Percentiles rank a stretch among this genome's conserved stretches.
Conservation (phyloP, 257 asterid genomes). For the Penstemon newberryi region DNA sequence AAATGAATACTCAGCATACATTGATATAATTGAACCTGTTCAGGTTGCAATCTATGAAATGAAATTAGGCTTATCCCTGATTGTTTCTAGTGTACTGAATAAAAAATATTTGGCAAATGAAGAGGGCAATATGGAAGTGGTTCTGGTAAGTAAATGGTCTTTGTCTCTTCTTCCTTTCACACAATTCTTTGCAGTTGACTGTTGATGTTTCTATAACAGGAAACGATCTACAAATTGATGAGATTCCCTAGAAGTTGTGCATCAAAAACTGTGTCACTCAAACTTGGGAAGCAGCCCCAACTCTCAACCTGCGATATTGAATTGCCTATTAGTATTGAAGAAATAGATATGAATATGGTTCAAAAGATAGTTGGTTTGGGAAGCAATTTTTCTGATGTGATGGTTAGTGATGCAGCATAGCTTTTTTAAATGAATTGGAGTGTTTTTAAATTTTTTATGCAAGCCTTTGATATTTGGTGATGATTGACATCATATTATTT, state of each 20-base stretch:
- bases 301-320: conserved; percentile 44
- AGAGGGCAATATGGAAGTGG: conserved; percentile 44
- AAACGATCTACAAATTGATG: conserved; percentile 54
- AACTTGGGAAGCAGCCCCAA: conserved; percentile 33
- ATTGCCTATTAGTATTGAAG: conserved; percentile 47
- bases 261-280: conserved; percentile 40
- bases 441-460: conserved; percentile 1
- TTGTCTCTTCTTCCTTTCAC: conserved; percentile 14
- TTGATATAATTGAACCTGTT: conserved; percentile 76
- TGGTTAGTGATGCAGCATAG: conserved; percentile 39
- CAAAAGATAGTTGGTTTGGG: conserved; percentile 38
- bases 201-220: conserved; percentile 35
- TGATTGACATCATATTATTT: neutral
- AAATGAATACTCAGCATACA: conserved; percentile 57
- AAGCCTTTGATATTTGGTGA: conserved; percentile 3
- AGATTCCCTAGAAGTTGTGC: conserved; percentile 73
- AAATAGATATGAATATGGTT: conserved; percentile 47
- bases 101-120: conserved; percentile 37
- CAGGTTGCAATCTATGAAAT: conserved; percentile 82
- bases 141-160: conserved; percentile 45
- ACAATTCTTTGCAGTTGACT: conserved; percentile 26
- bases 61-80: conserved; percentile 78
- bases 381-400: conserved; percentile 31
- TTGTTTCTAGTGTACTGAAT: conserved; percentile 47
- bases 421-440: conserved; percentile 1